Evolutionary conservation across 208 protist species (phyloP), one percentile per base, ranked within the genome.

Genomic region (Trypanosoma theileri): DNA sequence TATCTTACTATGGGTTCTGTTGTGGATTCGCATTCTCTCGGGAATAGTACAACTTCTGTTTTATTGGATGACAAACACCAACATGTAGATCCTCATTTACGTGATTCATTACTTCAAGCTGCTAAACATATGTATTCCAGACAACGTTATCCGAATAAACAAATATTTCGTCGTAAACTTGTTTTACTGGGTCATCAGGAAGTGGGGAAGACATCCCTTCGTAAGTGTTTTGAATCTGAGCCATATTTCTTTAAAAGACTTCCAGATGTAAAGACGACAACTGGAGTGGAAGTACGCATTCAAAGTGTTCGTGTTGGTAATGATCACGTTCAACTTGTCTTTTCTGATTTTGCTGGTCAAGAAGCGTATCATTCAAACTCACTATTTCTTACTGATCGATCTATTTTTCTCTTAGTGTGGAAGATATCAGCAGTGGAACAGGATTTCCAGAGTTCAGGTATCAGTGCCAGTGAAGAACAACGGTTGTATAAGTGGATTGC

Each of bases 261-360:
- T 4, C 92, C 92, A 4, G 80, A 92, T 22, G 92, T 97, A 55
- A 80, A 74, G 67, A 82, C 84, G 12, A 95, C 89, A 46, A 92
- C 88, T 4, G 92, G 92, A 22, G 80, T 97, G 11, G 82, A 94
- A 56, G 85, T 92, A 56, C 72, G 80, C 59, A 74, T 82, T 69
- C 78, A 92, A 66, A 61, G 46, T 65, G 80, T 92, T 59, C 45
- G 41, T 40, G 78, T 92, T 35, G 76, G 88, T 44, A 77, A 75
- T n/a, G 84, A 88, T 28, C 53, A 59, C 6, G 69, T 94, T 13
- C 72, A 95, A 64, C 66, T 95, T 11, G 79, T 84, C 19, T 44
- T 97, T 28, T 86, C 84, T 16, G 92, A 97, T 77, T 94, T 95
- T 77, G 83, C 92, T 3, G 92, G 92, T 0, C 92, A 97, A 67